Evolutionary conservation across 768 basidiomycete genomes (phyloP), one percentile per base, ranked within the genome.

Genomic region (Trametes sanguinea): DNA sequence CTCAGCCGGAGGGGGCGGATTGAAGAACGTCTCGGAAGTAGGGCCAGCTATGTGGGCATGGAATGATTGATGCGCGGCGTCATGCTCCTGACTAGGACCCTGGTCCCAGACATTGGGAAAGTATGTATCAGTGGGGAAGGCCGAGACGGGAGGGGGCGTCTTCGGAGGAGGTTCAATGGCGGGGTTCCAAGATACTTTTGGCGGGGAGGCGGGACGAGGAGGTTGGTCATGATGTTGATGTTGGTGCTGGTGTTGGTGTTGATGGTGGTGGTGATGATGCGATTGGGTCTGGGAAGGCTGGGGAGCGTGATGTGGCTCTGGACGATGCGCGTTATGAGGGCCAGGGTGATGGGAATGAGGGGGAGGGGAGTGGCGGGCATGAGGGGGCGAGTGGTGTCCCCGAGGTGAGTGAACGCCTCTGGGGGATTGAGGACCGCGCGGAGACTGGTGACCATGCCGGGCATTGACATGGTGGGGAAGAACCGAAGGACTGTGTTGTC

Each of bases 21-120:
- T 74, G 75, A 92, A 91, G 67, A 91, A 82, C 1, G 76, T 75
- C 43, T 72, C 63, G n/a, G 83, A 80, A 58, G 77, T 76, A 40
- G 77, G 73, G 14, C 72, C 64, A 1, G 80, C 74, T 9, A 79
- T 74, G 37, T 73, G 65, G 27, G 59, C 60, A 65, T 47, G 62
- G 53, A 64, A 72, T 54, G 66, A 62, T 60, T 79, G 76, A 58
- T 67, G 63, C 1, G 70, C 56, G 37, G 76, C 76, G 57, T 81
- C 76, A 52, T 79, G 73, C 32, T 75, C 73, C 44, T 75, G 75
- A 30, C 75, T 75, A 1, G 76, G 76, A 52, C 84, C 77, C 62
- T 83, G 78, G 70, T 98, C 95, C 96, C 95, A 98, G 32, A 85
- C 81, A 71, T 95, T 94, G 39, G 86, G 81, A 72, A 90, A 96